Evolutionary conservation across 176 grass and related monocot species (phyloP), one percentile per base, ranked within the genome.

Genomic region (Bothriochloa decipiens): DNA sequence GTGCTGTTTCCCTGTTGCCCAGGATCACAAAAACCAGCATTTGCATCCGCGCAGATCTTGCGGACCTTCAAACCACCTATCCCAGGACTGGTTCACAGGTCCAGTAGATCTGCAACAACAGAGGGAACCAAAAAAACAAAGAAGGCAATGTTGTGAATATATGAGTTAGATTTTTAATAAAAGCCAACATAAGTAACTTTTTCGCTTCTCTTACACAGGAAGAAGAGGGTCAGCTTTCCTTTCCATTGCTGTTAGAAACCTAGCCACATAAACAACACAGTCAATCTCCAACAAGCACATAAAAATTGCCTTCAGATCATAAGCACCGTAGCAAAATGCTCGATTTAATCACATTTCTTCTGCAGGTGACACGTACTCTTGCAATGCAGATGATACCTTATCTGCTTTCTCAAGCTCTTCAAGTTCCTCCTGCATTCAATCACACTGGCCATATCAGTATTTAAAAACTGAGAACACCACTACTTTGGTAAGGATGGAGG

Each of bases 31-130:
- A 76, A 97, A 86, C 90, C 94, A 94, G 86, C 92, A 97, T 83
- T 83, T 94, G 87, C 94, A 97, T 39, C 67, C 82, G 52, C 66
- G 78, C 47, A 88, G 86, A 82, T 97, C 86, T 78, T 94, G 87
- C 13, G 92, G 92, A 55, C 92, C 87, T 90, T 97, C 94, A 74
- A 97, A 94, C 94, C 92, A 97, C 73, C 88, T 85, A 55, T 97
- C 95, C 95, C 95, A 97, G 7, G 80, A 87, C 68, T 83, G 75
- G 49, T 50, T 87, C 43, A 78, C 83, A 55, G 86, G 84, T 60
- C 92, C 95, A 22, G 13, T 89, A 53, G 90, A 94, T 87, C 94
- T 97, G 84, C 78, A 36, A 61, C 27, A 74, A 88, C 36, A 83
- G 20, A 50, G 61, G 72, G 35, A 43, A 16, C 26, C 7, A n/a